Base-by-base conservation (phyloP, 2,329 filamentous ascomycete genomes). In the Botrytis porri region DNA sequence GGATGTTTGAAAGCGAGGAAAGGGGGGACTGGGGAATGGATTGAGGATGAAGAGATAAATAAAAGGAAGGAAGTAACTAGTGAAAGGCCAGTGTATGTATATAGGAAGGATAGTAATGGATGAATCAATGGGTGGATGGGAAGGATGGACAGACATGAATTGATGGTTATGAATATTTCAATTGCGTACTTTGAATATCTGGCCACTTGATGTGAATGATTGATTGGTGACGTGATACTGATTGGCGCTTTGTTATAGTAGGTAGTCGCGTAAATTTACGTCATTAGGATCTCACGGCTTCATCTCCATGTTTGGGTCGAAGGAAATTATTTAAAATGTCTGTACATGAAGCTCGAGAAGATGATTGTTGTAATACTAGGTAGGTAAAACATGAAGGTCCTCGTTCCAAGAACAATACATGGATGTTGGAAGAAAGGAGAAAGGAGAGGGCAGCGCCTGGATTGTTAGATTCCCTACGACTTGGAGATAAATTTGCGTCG, bases 81-180 rank as follows among this genome's bases (percentile, higher is more conserved):
- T 57, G 37, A 39, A 32, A 41, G 18, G 32, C 41, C 29, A 41
- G 35, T 67, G 35, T 32, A 57, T 67, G 65, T 67, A 67, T 41
- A 67, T 57, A 67, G n/a, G 35, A 57, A 57, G 65, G 48, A 67
- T 67, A 41, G 25, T 67, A 57, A 67, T 67, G 65, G 65, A 67
- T 29, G 59, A n/a, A 61, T 16, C 25, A 32, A 67, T 22, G 48
- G 48, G 39, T 32, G 48, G 48, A 57, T 66, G 20, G 63, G 14
- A 51, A 16, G 32, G 45, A 65, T 37, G 63, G 43, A 66, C 22
- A 25, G 32, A 54, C 35, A 67, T 41, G 48, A 41, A 67, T 54
- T 57, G 64, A 67, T 54, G 48, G 64, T 29, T 67, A 67, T 32
- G 64, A 67, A 41, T 41, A 67, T 67, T 67, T 41, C 48, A 39